These are phyloP conservation scores for Penicillium sp. DNA, from an alignment of 2,329 filamentous ascomycete species.

Conservation along the genomic window DNA sequence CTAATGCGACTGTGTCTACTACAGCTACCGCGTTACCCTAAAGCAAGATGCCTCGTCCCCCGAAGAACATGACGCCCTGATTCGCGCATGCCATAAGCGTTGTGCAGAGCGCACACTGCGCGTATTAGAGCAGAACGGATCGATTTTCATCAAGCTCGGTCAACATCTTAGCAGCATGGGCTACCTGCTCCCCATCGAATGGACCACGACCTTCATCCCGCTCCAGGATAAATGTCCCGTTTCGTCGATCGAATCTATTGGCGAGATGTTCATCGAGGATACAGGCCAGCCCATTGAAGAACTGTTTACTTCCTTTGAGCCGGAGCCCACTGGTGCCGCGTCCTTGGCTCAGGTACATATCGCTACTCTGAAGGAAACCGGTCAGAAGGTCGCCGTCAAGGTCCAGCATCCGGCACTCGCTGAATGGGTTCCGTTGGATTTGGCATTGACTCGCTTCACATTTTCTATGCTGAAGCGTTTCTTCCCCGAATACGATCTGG, in stretches of 20 bases:
- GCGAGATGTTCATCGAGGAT: slow-evolving; percentile 77
- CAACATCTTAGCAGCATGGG: slow-evolving; percentile 96
- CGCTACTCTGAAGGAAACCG: slow-evolving; percentile 72
- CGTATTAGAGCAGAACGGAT: slow-evolving; percentile 91
- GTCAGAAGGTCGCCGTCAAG: slow-evolving; percentile 88
- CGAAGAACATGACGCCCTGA: slow-evolving; percentile 58
- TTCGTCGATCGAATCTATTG: slow-evolving; percentile 79
- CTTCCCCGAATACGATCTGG: slow-evolving; percentile 95
- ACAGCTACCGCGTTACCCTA: slow-evolving; percentile 79
- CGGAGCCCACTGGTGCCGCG: slow-evolving; percentile 78
- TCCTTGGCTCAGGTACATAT: slow-evolving; percentile 92
- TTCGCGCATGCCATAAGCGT: slow-evolving; percentile 82
- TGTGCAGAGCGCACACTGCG: slow-evolving; percentile 82
- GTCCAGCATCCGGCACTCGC: slow-evolving; percentile 87
- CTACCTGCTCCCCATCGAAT: slow-evolving; percentile 83
- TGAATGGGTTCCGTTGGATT: slow-evolving; percentile 83
- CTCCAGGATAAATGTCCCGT: slow-evolving; percentile 94
- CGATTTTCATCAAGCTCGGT: slow-evolving; percentile 96
- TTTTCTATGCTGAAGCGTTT: slow-evolving; percentile 85
- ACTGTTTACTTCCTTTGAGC: slow-evolving; percentile 78
- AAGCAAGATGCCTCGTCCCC: slow-evolving; percentile 60
- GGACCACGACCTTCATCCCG: slow-evolving; percentile 93
- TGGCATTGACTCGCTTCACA: slow-evolving; percentile 78
- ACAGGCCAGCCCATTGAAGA: slow-evolving; percentile 73
- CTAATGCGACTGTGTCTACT: slow-evolving; percentile 1